These are phyloP conservation scores for Trametes hirsuta DNA, from an alignment of 1,284 basidiomycete genomes.

Conservation along the genomic window DNA sequence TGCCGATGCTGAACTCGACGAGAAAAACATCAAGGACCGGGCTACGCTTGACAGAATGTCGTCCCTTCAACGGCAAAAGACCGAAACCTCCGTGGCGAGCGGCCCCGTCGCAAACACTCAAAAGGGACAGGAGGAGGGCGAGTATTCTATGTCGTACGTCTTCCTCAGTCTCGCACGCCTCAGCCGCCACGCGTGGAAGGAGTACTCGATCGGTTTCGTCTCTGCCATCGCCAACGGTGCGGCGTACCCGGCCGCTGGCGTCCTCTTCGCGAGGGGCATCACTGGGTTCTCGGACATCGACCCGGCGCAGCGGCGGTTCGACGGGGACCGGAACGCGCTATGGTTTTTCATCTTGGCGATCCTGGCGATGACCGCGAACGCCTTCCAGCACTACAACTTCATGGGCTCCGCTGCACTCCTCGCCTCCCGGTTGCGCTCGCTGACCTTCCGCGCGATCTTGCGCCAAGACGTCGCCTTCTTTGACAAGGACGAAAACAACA, in stretches of 20 bases:
- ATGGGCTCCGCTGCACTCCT: constrained; percentile 67
- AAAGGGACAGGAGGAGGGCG: constrained; percentile 30
- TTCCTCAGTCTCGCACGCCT: constrained; percentile 74
- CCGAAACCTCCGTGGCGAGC: too few species aligned
- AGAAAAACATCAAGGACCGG: constrained; percentile 23
- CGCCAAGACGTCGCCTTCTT: constrained; percentile 91
- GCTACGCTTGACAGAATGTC: too few species aligned
- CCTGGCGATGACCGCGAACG: constrained; percentile 61
- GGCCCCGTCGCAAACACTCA: too few species aligned
- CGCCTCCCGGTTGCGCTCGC: constrained; percentile 66
- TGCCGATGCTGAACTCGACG: constrained; percentile 37
- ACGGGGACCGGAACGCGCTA: constrained; percentile 70
- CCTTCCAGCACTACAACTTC: constrained; percentile 72
- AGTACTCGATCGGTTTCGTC: constrained; percentile 56
- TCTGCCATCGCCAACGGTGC: constrained; percentile 68
- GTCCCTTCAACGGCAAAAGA: too few species aligned
- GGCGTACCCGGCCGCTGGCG: constrained; percentile 88
- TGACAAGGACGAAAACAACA: constrained; percentile 83
- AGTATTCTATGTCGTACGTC: constrained; percentile 53
- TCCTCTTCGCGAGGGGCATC: constrained; percentile 77
- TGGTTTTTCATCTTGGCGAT: constrained; percentile 88
- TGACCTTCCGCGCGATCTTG: constrained; percentile 77
- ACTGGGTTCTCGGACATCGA: constrained; percentile 57
- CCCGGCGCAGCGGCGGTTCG: constrained; percentile 45
- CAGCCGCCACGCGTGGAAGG: constrained; percentile 59